Conservation (phyloP, 1,284 basidiomycete species). For the Ustilago lituana region DNA sequence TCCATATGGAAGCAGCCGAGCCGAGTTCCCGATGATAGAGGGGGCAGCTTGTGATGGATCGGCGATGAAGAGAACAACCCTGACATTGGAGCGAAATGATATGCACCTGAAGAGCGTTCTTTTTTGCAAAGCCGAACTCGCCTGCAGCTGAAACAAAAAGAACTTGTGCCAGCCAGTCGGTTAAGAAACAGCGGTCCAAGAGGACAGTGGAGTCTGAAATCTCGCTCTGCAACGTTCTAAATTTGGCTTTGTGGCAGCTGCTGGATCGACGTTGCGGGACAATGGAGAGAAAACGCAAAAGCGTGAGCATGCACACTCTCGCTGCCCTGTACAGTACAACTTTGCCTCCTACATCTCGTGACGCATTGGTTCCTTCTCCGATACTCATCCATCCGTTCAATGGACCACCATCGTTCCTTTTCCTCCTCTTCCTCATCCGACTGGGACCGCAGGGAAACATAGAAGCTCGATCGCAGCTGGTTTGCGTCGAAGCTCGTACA, state of each 20-base stretch:
- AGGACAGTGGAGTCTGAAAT: constrained; percentile 10
- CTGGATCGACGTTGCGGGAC: constrained; percentile 4
- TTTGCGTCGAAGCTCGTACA: not conserved
- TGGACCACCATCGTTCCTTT: not conserved
- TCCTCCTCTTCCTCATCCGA: not conserved
- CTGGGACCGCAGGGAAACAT: constrained; percentile 6
- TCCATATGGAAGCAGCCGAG: too few species aligned
- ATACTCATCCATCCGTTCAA: not conserved
- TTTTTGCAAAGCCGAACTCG: too few species aligned
- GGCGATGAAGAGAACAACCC: too few species aligned
- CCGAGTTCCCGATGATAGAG: too few species aligned
- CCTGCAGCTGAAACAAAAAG: not conserved
- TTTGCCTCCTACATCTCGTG: too few species aligned
- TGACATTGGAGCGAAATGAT: too few species aligned
- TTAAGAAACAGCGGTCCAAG: too few species aligned
- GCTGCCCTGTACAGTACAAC: too few species aligned
- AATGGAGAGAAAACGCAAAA: not conserved
- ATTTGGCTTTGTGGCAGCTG: constrained; percentile 19
- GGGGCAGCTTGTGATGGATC: too few species aligned
- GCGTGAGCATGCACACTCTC: too few species aligned
- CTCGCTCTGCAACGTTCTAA: constrained; percentile 22
- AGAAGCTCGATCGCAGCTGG: constrained; percentile 1
- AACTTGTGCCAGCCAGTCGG: not conserved
- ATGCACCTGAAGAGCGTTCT: too few species aligned
- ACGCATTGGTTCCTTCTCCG: constrained; percentile 4